Base-by-base conservation (phyloP, 192 early-diverging fungal species). In the Rhizoclosmatium sp. region DNA sequence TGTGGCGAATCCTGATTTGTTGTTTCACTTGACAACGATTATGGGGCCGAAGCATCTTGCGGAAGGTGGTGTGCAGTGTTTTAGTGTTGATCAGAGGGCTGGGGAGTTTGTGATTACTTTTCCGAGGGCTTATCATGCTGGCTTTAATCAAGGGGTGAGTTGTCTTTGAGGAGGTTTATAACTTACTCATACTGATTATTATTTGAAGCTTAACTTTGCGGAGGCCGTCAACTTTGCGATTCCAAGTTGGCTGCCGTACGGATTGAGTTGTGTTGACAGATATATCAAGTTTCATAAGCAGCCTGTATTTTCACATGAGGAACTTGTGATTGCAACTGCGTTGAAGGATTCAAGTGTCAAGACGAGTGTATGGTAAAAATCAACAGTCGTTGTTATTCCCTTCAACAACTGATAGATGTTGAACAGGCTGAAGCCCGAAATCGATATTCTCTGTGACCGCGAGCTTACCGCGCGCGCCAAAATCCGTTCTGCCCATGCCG, bases 171-270 rank as follows among this genome's bases (percentile, higher is more conserved):
- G 4, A 3, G 2, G 51, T 19, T 59, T 19, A 16, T 75, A 12
- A 3, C 41, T 78, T 4, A n/a, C 2, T 72, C 42, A 51, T 59
- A 31, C 45, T 80, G 46, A 71, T 40, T 14, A 21, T 44, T 76
- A 59, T 69, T 80, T 51, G 19, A 64, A 93, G 85, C 93, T 97
- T 82, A 99, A 99, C 84, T 94, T 94, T 82, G 93, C 93, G 58
- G 97, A 99, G 82, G 96, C 97, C 0, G 97, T 99, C 41, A 99
- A 99, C 83, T 99, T 99, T 91, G 96, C 97, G 9, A 89, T 93
- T 5, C 88, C 93, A 3, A 93, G 97, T 80, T 99, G 97, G 97
- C 85, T 96, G 65, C 89, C 92, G 3, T 92, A 85, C 76, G 97
- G 94, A 48, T 71, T 90, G 1, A 88, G 89, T n/a, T 96, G 96